A percentile compares a stretch with the other conserved stretches of the same genome.
Conservation (phyloP, 164 flowering plant species). For the Buxus sempervirens region DNA sequence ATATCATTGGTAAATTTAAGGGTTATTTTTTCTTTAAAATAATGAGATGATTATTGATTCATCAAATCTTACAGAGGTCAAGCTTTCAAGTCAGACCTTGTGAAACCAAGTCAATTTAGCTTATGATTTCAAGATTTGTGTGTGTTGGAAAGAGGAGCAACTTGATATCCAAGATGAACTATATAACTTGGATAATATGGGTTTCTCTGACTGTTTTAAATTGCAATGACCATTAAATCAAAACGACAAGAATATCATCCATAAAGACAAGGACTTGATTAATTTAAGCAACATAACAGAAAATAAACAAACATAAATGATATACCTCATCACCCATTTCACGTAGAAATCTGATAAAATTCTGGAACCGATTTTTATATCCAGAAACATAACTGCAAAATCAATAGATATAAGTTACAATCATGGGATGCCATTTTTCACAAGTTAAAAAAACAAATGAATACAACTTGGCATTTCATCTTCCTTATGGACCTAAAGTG, state of each 20-base stretch:
- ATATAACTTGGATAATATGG: too few relatives aligned
- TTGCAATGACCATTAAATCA: background rate
- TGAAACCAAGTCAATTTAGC: too few relatives aligned
- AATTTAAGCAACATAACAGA: background rate
- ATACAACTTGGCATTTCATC: background rate
- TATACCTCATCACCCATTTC: slow-evolving; percentile 99
- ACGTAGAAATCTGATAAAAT: slow-evolving; percentile 83
- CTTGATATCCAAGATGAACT: too few relatives aligned
- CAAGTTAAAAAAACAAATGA: background rate
- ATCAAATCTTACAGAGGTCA: too few relatives aligned
- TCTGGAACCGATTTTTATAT: slow-evolving; percentile 94
- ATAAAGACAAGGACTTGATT: slow-evolving; percentile 3
- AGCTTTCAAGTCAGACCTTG: too few relatives aligned
- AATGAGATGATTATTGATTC: too few relatives aligned
- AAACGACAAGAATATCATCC: background rate
- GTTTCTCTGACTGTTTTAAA: background rate
- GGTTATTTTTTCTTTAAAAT: too few relatives aligned
- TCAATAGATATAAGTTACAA: slow-evolving; percentile 6
- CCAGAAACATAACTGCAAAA: slow-evolving; percentile 92
- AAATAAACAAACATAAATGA: background rate
- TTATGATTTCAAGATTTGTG: too few relatives aligned
- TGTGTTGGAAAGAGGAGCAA: too few relatives aligned
- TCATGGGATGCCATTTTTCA: background rate
- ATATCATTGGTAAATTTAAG: background rate
- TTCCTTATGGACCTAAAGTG: background rate